Evolutionary conservation across 208 protist genomes (phyloP).

Genomic region (Porcisia deanei): DNA sequence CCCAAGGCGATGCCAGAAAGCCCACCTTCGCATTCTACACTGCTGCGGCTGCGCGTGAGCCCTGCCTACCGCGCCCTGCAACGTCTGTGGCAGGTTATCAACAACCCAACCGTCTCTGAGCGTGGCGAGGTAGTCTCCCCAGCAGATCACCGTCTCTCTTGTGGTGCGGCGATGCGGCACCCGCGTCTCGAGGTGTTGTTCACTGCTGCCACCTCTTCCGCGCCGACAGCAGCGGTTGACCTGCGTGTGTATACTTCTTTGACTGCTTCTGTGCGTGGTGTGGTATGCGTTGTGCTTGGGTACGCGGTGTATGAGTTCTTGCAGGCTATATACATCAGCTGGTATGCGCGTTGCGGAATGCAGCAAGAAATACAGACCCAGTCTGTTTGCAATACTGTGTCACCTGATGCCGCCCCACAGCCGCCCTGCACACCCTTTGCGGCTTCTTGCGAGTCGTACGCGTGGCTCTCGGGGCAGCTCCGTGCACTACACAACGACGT

Average conservation of each 20-base stretch:
- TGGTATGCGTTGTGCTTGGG: conserved; percentile 17
- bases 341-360: background rate
- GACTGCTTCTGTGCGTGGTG: conserved; percentile 15
- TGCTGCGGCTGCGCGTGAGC: conserved; percentile 12
- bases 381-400: background rate
- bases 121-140: conserved; percentile 1
- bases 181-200: conserved; percentile 21
- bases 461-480: conserved; percentile 21
- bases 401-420: background rate
- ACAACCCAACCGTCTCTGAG: background rate
- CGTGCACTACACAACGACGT: conserved; percentile 10
- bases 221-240: background rate
- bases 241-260: conserved; percentile 16
- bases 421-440: background rate
- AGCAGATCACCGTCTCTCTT: too few relatives aligned
- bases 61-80: conserved; percentile 24
- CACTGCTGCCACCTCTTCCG: background rate
- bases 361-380: background rate
- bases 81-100: conserved; percentile 20
- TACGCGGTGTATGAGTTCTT: conserved; percentile 21
- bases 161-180: background rate
- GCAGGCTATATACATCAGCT: background rate
- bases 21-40: conserved; percentile 7
- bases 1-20: background rate
- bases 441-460: conserved; percentile 1